Evolutionary conservation across 1,139 yeast species (phyloP).

Genomic region (Sugiyamaella neomexicana): DNA sequence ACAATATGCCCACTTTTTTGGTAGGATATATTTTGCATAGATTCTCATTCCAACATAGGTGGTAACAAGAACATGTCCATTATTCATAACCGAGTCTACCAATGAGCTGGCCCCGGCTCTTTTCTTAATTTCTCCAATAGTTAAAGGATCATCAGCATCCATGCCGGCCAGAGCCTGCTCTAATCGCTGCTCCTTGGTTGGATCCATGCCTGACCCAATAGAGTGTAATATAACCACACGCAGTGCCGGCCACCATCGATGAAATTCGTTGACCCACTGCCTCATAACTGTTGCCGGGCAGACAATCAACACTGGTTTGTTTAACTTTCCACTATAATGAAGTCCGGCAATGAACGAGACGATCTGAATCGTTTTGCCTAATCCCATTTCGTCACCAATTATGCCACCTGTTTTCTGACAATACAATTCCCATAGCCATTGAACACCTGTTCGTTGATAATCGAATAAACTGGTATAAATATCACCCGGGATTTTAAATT

Average conservation of each 20-base stretch:
- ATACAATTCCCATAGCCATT: conserved; percentile 76
- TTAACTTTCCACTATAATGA: conserved; percentile 73
- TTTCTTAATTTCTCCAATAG: conserved; percentile 22
- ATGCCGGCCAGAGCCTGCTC: conserved; percentile 49
- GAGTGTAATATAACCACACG: conserved; percentile 85
- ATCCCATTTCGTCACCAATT: conserved; percentile 96
- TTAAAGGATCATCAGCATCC: conserved; percentile 6
- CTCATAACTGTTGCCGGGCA: conserved; percentile 96
- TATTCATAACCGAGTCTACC: conserved; percentile 52
- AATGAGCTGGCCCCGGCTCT: conserved; percentile 40
- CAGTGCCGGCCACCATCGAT: conserved; percentile 97
- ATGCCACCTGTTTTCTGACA: conserved; percentile 91
- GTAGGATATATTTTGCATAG: conserved; percentile 67
- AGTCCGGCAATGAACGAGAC: conserved; percentile 88
- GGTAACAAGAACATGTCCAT: conserved; percentile 84
- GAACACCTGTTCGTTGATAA: conserved; percentile 86
- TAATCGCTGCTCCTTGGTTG: conserved; percentile 51
- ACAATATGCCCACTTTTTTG: conserved; percentile 82
- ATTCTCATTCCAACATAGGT: conserved; percentile 88
- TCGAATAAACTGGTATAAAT: conserved; percentile 83
- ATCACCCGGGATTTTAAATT: conserved; percentile 84
- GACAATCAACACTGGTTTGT: conserved; percentile 79
- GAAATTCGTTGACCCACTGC: conserved; percentile 96
- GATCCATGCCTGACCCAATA: conserved; percentile 84
- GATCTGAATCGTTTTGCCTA: conserved; percentile 92